A percentile compares a stretch with the other conserved stretches of the same genome.
phyloP scores from a whole-genome alignment of 176 grass and related monocot genomes.

The Metroxylon sagu region DNA sequence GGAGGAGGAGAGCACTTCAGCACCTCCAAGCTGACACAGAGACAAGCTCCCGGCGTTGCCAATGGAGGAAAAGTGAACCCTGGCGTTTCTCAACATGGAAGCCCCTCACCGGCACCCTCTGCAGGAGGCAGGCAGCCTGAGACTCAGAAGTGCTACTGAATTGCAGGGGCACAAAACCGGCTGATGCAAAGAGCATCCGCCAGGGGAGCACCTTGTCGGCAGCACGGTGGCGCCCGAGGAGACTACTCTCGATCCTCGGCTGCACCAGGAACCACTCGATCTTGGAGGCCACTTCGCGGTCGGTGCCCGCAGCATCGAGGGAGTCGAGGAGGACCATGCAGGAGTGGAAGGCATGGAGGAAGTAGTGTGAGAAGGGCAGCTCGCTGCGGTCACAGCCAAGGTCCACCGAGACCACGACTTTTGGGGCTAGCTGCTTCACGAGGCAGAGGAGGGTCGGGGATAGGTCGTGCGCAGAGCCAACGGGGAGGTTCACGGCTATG shows the following conservation, averaged over 20 bases:
- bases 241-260: slow-evolving; percentile 51
- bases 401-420: slow-evolving; percentile 67
- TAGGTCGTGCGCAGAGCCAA: slow-evolving; percentile 35
- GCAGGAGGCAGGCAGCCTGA: slow-evolving; percentile 71
- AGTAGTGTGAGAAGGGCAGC: slow-evolving; percentile 61
- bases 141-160: slow-evolving; percentile 63
- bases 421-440: slow-evolving; percentile 70
- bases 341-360: slow-evolving; percentile 66
- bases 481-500: slow-evolving; percentile 68
- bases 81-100: slow-evolving; percentile 78
- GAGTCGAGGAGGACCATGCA: slow-evolving; percentile 78
- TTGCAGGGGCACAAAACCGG: slow-evolving; percentile 42
- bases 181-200: slow-evolving; percentile 47
- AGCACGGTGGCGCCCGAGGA: slow-evolving; percentile 42
- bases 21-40: slow-evolving; percentile 74
- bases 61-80: slow-evolving; percentile 49
- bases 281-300: slow-evolving; percentile 47
- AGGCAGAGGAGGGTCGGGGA: slow-evolving; percentile 47
- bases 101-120: slow-evolving; percentile 71
- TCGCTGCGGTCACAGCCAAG: slow-evolving; percentile 63
- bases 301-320: slow-evolving; percentile 58
- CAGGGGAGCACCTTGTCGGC: slow-evolving; percentile 43
- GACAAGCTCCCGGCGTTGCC: slow-evolving; percentile 61
- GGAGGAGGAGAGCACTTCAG: slow-evolving; percentile 27
- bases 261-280: slow-evolving; percentile 74